phyloP scores from a whole-genome alignment of 1,284 basidiomycete genomes.

The Fomitopsis betulina region DNA sequence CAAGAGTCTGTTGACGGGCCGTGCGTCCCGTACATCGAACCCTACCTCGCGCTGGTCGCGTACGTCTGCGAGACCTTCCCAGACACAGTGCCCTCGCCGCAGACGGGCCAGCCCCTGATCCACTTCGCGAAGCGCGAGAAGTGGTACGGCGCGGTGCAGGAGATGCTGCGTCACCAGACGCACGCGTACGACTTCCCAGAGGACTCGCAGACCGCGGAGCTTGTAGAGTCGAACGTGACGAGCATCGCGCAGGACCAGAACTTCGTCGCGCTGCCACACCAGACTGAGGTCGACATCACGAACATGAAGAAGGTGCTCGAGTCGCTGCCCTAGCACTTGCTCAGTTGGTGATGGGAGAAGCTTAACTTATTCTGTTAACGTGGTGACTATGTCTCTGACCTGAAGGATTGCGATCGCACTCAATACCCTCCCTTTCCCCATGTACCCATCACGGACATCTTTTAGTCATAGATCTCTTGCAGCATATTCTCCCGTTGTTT shows the following conservation, averaged over 20 bases:
- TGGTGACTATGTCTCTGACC: constrained; percentile 1
- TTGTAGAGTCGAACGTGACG: constrained; percentile 43
- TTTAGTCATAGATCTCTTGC: not conserved
- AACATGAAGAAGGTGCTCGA: constrained; percentile 36
- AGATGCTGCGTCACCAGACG: constrained; percentile 56
- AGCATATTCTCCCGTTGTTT: not conserved
- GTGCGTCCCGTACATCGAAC: constrained; percentile 62
- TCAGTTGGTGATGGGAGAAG: not conserved
- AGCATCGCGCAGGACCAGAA: constrained; percentile 26
- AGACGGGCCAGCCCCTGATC: constrained; percentile 27
- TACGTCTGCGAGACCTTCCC: constrained; percentile 52
- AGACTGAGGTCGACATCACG: constrained; percentile 51
- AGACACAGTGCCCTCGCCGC: constrained; percentile 26
- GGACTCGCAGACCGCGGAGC: constrained; percentile 40
- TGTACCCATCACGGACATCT: not conserved
- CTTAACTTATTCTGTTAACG: constrained; percentile 1
- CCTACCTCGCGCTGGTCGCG: constrained; percentile 57
- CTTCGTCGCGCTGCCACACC: constrained; percentile 53
- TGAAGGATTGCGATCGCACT: not conserved
- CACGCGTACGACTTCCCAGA: constrained; percentile 47
- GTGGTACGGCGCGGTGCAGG: constrained; percentile 49
- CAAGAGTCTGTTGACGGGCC: constrained; percentile 50
- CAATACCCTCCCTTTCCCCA: not conserved
- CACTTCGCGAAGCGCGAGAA: constrained; percentile 56
- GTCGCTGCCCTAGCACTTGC: constrained; percentile 6